A percentile compares a stretch with the other conserved stretches of the same genome.
These are phyloP conservation scores for Penicillium sp. DNA, from an alignment of 2,329 filamentous ascomycete species.

Conservation along the genomic window DNA sequence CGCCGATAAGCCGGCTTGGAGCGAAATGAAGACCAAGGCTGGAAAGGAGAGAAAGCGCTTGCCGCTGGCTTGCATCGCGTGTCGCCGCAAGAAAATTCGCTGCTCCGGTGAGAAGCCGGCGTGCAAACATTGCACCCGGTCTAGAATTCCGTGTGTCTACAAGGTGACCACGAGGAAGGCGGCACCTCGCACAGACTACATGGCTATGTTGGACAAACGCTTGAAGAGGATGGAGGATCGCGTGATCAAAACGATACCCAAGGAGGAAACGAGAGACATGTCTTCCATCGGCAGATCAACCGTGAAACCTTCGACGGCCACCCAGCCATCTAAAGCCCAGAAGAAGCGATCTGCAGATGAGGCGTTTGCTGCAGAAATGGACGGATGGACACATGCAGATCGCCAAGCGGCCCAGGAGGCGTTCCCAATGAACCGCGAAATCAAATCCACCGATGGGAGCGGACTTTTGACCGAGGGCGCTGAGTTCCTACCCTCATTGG, in stretches of 20 bases:
- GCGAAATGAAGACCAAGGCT: slow-evolving; percentile 83
- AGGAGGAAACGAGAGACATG: slow-evolving; percentile 72
- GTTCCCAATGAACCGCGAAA: slow-evolving; percentile 57
- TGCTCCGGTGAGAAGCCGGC: slow-evolving; percentile 97
- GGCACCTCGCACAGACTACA: slow-evolving; percentile 93
- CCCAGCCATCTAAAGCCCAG: slow-evolving; percentile 56
- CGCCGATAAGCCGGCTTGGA: slow-evolving; percentile 68
- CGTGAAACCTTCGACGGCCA: slow-evolving; percentile 76
- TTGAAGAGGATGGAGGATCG: slow-evolving; percentile 97
- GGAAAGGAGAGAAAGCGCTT: slow-evolving; percentile 94
- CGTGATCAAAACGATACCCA: slow-evolving; percentile 93
- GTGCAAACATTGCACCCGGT: slow-evolving; percentile 92
- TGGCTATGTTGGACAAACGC: slow-evolving; percentile 97
- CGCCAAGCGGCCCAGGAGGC: slow-evolving; percentile 51
- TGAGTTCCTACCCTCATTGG: slow-evolving; percentile 78
- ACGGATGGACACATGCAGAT: slow-evolving; percentile 73
- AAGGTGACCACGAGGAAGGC: slow-evolving; percentile 95
- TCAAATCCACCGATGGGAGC: slow-evolving; percentile 71
- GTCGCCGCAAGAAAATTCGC: slow-evolving; percentile 93
- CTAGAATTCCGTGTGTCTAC: slow-evolving; percentile 93
- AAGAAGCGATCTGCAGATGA: slow-evolving; percentile 87
- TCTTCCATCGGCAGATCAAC: slow-evolving; percentile 73
- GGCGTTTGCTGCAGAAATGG: slow-evolving; percentile 79
- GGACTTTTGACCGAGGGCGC: slow-evolving; percentile 78
- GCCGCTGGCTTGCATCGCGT: slow-evolving; percentile 92